A percentile compares a stretch with the other conserved stretches of the same genome.
These are phyloP conservation scores for Bimuria novae-zelandiae DNA, from an alignment of 2,329 filamentous ascomycete species.

Conservation along the genomic window DNA sequence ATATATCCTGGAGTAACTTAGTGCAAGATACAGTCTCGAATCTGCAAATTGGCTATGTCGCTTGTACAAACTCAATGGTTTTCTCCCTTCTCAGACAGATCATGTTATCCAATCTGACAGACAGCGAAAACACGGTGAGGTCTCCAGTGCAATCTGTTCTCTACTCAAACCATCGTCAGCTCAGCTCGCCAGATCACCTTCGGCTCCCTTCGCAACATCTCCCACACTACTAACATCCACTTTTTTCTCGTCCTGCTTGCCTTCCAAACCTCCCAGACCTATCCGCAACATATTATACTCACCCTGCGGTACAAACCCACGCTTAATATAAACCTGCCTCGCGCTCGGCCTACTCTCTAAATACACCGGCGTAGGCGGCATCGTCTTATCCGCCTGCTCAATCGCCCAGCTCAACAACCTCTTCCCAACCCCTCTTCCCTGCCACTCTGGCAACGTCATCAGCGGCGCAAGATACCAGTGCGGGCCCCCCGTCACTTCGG, in stretches of 20 bases:
- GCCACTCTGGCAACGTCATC: slow-evolving; percentile 35
- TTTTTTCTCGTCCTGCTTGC: not conserved
- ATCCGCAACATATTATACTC: slow-evolving; percentile 25
- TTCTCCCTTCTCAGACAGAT: too few relatives aligned
- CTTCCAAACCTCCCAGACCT: slow-evolving; percentile 18
- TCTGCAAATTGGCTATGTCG: too few relatives aligned
- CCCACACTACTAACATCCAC: too few relatives aligned
- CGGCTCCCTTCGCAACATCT: too few relatives aligned
- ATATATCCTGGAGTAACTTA: too few relatives aligned
- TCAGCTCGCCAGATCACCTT: not conserved
- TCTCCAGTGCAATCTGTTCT: too few relatives aligned
- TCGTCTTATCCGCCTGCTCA: slow-evolving; percentile 32
- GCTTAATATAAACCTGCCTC: slow-evolving; percentile 34
- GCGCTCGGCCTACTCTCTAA: slow-evolving; percentile 32
- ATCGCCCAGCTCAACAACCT: slow-evolving; percentile 37
- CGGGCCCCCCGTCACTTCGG: slow-evolving; percentile 18
- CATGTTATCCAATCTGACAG: too few relatives aligned
- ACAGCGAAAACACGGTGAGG: too few relatives aligned
- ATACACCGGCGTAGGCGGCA: slow-evolving; percentile 33
- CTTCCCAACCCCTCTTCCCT: slow-evolving; percentile 34
- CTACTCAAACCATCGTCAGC: not conserved
- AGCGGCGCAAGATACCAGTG: slow-evolving; percentile 42
- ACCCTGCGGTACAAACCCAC: slow-evolving; percentile 32
- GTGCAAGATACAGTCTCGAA: too few relatives aligned
- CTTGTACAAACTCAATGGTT: too few relatives aligned